Conservation (phyloP, 2,329 filamentous ascomycete genomes). For the Beauveria sp. region DNA sequence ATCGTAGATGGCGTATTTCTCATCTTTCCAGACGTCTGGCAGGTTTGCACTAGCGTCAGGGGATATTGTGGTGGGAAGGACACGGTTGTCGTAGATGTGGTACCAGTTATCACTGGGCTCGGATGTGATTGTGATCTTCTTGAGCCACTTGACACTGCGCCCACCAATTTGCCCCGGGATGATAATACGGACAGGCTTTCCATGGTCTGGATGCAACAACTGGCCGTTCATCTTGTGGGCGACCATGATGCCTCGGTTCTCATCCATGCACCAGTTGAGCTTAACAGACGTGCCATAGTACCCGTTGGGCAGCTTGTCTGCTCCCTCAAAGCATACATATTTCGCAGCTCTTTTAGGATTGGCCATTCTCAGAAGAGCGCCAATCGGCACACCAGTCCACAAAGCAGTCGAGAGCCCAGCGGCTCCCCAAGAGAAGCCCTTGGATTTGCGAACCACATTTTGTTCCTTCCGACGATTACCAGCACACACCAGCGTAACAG, state of each 20-base stretch:
- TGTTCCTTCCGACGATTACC: slow-evolving; percentile 91
- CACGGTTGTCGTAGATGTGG: slow-evolving; percentile 88
- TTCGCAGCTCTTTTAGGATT: slow-evolving; percentile 61
- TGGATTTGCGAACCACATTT: slow-evolving; percentile 81
- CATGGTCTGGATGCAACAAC: slow-evolving; percentile 71
- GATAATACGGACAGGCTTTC: slow-evolving; percentile 72
- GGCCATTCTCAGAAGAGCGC: slow-evolving; percentile 61
- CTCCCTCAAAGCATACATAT: slow-evolving; percentile 88
- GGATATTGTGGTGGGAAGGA: slow-evolving; percentile 77
- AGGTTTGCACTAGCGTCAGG: slow-evolving; percentile 72
- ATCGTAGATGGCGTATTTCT: slow-evolving; percentile 88
- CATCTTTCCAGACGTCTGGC: slow-evolving; percentile 75
- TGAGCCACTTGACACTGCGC: slow-evolving; percentile 89
- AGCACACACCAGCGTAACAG: slow-evolving; percentile 83
- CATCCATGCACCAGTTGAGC: slow-evolving; percentile 80
- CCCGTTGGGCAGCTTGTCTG: slow-evolving; percentile 80
- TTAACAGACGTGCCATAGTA: slow-evolving; percentile 84
- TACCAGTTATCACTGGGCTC: slow-evolving; percentile 89
- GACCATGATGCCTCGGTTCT: slow-evolving; percentile 75
- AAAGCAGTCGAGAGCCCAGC: slow-evolving; percentile 81
- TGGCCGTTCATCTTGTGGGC: slow-evolving; percentile 90
- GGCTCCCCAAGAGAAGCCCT: slow-evolving; percentile 90
- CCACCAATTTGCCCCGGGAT: slow-evolving; percentile 90
- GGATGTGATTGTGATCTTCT: slow-evolving; percentile 68
- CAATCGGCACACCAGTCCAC: slow-evolving; percentile 76